phyloP scores from a whole-genome alignment of 2,329 filamentous ascomycete genomes.

The Paraconiothyrium sp. region DNA sequence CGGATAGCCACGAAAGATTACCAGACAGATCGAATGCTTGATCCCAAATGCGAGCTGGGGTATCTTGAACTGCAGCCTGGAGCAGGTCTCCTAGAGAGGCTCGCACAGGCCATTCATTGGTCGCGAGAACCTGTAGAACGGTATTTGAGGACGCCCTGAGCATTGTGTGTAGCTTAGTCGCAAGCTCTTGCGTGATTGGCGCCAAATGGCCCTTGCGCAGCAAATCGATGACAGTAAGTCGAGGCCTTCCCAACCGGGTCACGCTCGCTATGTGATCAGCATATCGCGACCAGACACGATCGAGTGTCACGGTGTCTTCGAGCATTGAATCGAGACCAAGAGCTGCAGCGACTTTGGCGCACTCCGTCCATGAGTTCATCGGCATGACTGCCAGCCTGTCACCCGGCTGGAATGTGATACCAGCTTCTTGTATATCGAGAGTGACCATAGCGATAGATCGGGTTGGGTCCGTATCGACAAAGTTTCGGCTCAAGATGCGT shows the following conservation, averaged over 20 bases:
- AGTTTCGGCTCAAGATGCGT: conserved; percentile 56
- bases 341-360: conserved; percentile 63
- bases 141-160: conserved; percentile 34
- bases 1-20: conserved; percentile 31
- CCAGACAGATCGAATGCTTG: conserved; percentile 34
- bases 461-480: conserved; percentile 58
- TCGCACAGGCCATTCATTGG: conserved; percentile 37
- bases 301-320: conserved; percentile 53
- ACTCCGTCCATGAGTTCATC: conserved; percentile 64
- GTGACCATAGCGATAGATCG: conserved; percentile 61
- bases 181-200: conserved; percentile 35
- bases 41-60: conserved; percentile 33
- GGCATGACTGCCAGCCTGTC: conserved; percentile 66
- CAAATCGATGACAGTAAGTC: conserved; percentile 33
- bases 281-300: conserved; percentile 57
- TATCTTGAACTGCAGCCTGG: conserved; percentile 36
- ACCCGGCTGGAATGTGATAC: conserved; percentile 64
- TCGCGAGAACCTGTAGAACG: conserved; percentile 34
- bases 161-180: conserved; percentile 34
- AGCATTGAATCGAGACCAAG: conserved; percentile 61
- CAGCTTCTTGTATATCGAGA: conserved; percentile 62
- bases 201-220: conserved; percentile 36
- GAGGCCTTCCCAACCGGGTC: conserved; percentile 22
- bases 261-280: conserved; percentile 29
- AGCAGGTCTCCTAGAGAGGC: conserved; percentile 35